These are phyloP conservation scores for Syzygium malaccense DNA, from an alignment of 441 rosid genomes.

Conservation along the genomic window DNA sequence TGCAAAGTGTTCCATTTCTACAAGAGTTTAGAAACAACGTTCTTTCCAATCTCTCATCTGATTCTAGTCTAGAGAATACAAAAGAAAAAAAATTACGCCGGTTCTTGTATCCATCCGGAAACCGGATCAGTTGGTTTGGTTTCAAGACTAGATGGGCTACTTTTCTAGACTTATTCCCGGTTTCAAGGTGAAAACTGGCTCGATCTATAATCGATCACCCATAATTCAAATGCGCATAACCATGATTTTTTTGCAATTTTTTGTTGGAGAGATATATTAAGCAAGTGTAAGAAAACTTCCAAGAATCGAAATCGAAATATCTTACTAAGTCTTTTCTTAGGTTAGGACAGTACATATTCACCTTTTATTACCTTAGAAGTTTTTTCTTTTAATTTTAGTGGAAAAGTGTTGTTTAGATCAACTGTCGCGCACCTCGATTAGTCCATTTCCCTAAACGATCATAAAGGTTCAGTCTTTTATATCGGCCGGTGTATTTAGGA, in stretches of 20 bases:
- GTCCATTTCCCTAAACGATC: neutral
- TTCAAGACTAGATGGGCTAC: too few species aligned
- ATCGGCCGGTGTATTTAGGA: neutral
- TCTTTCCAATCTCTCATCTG: too few species aligned
- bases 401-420: neutral
- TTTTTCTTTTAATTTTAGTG: too few species aligned
- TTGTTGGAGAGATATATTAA: neutral
- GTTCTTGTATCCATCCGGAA: too few species aligned
- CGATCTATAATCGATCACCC: too few species aligned
- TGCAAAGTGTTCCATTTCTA: too few species aligned
- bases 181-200: rapidly evolving
- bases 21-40: too few species aligned
- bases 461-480: neutral
- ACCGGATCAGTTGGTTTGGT: too few species aligned
- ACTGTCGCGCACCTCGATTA: rapidly evolving
- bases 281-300: rapidly evolving
- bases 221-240: too few species aligned
- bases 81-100: too few species aligned
- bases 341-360: neutral
- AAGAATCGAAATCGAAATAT: rapidly evolving
- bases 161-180: too few species aligned
- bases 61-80: too few species aligned
- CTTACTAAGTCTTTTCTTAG: neutral
- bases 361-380: neutral
- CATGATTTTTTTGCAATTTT: neutral